phyloP scores from a whole-genome alignment of 83 land plant species.

The Picea abies region DNA sequence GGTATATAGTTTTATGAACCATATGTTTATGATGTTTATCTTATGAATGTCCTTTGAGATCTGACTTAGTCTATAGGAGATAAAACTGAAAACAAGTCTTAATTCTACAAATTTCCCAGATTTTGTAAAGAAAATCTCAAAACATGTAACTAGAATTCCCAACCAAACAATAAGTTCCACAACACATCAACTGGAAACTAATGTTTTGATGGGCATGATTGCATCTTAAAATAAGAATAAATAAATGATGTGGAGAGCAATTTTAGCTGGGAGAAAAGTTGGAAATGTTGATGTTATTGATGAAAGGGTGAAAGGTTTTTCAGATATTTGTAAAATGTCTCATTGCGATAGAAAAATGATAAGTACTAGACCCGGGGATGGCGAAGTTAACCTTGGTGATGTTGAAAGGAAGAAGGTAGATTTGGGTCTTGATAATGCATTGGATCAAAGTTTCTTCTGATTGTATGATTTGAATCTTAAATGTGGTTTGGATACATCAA shows the following conservation, averaged over 20 bases:
- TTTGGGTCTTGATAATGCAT: slow-evolving; percentile 69
- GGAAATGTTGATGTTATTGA: slow-evolving; percentile 13
- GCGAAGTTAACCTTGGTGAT: slow-evolving; percentile 21
- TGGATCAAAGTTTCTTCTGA: slow-evolving; percentile 89
- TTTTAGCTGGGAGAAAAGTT: slow-evolving; percentile 9
- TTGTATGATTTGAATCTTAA: slow-evolving; percentile 90
- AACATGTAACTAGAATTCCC: background rate
- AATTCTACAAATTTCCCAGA: slow-evolving; percentile 18
- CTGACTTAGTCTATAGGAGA: slow-evolving; percentile 25
- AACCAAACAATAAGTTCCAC: background rate
- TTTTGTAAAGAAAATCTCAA: background rate
- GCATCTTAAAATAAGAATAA: slow-evolving; percentile 9
- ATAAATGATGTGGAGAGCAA: slow-evolving; percentile 14
- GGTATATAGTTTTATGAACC: background rate
- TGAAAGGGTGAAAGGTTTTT: slow-evolving; percentile 1
- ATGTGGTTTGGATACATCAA: slow-evolving; percentile 61
- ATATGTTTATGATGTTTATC: background rate
- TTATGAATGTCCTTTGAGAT: no score
- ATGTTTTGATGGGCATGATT: background rate
- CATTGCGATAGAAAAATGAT: background rate
- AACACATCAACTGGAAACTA: background rate
- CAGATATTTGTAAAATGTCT: background rate
- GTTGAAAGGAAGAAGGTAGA: slow-evolving; percentile 67
- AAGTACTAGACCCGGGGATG: slow-evolving; percentile 5
- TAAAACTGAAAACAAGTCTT: slow-evolving; percentile 51